These are phyloP conservation scores for Hygrocybe coccinea DNA, from an alignment of 768 basidiomycete genomes.

Conservation along the genomic window DNA sequence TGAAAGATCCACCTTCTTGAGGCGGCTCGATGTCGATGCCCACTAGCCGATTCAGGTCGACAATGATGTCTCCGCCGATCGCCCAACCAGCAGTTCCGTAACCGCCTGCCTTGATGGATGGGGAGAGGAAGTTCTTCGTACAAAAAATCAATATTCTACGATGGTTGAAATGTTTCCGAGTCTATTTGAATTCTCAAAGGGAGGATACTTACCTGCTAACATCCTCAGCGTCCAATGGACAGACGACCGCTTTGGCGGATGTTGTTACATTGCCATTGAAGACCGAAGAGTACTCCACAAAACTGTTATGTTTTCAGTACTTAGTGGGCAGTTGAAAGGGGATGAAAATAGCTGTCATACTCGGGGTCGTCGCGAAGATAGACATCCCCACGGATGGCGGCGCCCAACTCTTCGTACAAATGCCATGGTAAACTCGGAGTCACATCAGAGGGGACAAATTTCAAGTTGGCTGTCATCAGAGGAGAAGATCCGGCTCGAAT, in stretches of 20 bases:
- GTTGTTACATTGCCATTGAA: slow-evolving; percentile 77
- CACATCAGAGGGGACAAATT: slow-evolving; percentile 14
- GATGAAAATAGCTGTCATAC: slow-evolving; percentile 23
- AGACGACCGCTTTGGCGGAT: slow-evolving; percentile 57
- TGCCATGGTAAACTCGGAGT: slow-evolving; percentile 19
- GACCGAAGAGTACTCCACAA: slow-evolving; percentile 46
- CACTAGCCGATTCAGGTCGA: slow-evolving; percentile 68
- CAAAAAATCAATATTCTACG: slow-evolving; percentile 69
- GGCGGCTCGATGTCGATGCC: slow-evolving; percentile 68
- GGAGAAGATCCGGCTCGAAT: too few relatives aligned
- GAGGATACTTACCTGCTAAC: slow-evolving; percentile 64
- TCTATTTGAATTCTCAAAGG: background rate
- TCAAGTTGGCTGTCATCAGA: too few relatives aligned
- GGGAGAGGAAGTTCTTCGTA: slow-evolving; percentile 58
- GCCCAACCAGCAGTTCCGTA: slow-evolving; percentile 91
- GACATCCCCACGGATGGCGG: slow-evolving; percentile 44
- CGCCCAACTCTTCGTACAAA: slow-evolving; percentile 43
- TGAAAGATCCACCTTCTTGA: slow-evolving; percentile 48
- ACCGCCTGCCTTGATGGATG: slow-evolving; percentile 85
- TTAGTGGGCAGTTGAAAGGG: background rate
- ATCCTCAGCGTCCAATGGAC: slow-evolving; percentile 74
- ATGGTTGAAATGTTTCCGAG: slow-evolving; percentile 2
- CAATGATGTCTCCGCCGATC: slow-evolving; percentile 77
- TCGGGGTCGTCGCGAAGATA: slow-evolving; percentile 40
- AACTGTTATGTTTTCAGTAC: slow-evolving; percentile 30